Evolutionary conservation across 345 rosid species (phyloP), one percentile per base, ranked within the genome.

Genomic region (Citrus australasica): DNA sequence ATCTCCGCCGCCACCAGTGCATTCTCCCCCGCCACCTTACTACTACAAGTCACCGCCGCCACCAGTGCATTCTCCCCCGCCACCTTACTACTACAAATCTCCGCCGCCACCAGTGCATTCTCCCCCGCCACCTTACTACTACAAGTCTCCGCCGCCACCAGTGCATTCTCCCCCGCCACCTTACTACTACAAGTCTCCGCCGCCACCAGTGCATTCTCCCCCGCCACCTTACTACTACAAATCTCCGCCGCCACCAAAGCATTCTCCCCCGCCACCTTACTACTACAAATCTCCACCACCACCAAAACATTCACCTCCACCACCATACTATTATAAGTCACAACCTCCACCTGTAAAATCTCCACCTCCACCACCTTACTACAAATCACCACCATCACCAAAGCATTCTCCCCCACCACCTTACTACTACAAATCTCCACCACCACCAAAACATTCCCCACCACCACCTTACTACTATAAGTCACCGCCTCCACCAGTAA

Each of bases 351-450:
- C 81, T 0, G 32, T 28, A 19, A 71, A 51, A 2, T 73, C 67
- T 5, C 73, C 76, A 0, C 82, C 75, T 0, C 82, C 80, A 1
- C 82, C 81, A 4, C 68, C 77, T n/a, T 7, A 59, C 48, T 81
- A 84, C 4, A 33, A 46, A 0, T 80, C 83, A 0, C 28, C 28
- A 28, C 28, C 28, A 27, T 1, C 28, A 1, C 28, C 28, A 27
- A 27, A 27, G 28, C 28, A 27, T 1, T 27, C 28, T 27, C 28
- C 28, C 28, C 28, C 28, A 27, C 28, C 28, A 27, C 28, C 28
- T 27, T 27, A 27, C 28, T 27, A 27, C 28, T 27, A 27, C 28
- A 27, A 27, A 27, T 27, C 28, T 27, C 28, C 28, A 27, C 28
- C 28, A 28, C 28, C 28, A 28, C 28, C 28, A 28, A 28, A 28